Base-by-base conservation (phyloP, 768 basidiomycete genomes). In the Panellus pusillus region DNA sequence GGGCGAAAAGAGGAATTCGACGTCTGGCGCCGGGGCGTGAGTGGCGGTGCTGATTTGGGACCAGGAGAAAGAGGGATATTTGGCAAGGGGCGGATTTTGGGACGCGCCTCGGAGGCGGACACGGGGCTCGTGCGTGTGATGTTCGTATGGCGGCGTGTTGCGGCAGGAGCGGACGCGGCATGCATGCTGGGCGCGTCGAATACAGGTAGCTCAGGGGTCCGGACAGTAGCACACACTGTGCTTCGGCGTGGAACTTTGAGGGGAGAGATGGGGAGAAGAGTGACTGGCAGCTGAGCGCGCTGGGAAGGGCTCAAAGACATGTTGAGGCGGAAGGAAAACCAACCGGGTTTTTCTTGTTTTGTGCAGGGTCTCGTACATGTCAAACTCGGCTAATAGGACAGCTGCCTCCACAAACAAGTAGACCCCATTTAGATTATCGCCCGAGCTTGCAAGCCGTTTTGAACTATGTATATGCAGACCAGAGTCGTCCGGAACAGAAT, bases 21-120 rank as follows among this genome's bases (percentile, higher is more conserved):
- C 6, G 29, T 36, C 12, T 43, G 45, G n/a, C 54, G 58, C 19
- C 54, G 41, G 31, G 31, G 31, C 14, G 54, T 42, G 6, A 31
- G 8, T 2, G 51, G 54, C 11, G 58, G 59, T 28, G 51, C 42
- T 14, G 47, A 55, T 32, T 19, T 43, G 7, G 49, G 50, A n/a
- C 35, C 4, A 19, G 49, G 40, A 12, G 49, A 54, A 12, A 52
- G 55, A 27, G 49, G 58, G n/a, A 52, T 60, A 27, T 42, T 13
- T 27, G 54, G 58, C 20, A 59, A 36, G 4, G 58, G 58, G 32
- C 58, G 58, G 24, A 59, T 52, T 51, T 47, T 58, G n/a, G 27
- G 50, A 35, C 40, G 44, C 27, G 57, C 3, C 5, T 32, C 39
- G 5, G 44, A 15, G 6, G 38, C 45, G n/a, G 53, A 44, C 17